These are phyloP conservation scores for Neonectria coccinea DNA, from an alignment of 2,329 filamentous ascomycete species.

Conservation along the genomic window DNA sequence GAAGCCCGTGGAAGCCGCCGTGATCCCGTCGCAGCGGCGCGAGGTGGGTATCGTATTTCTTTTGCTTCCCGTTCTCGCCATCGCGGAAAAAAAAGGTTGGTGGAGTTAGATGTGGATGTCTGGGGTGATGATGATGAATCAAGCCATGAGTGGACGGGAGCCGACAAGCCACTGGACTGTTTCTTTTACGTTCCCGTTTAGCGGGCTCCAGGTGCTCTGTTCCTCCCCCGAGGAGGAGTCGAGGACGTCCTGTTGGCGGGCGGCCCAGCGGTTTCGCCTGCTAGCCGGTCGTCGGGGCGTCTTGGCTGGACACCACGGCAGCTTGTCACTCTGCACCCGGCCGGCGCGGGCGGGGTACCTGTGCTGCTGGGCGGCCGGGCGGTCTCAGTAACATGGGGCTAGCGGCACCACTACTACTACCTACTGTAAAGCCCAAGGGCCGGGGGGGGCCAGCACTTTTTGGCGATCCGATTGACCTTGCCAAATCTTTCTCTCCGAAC, in stretches of 20 bases:
- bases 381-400: slow-evolving; percentile 43
- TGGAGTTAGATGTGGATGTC: slow-evolving; percentile 19
- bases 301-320: slow-evolving; percentile 18
- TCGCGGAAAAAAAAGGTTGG: slow-evolving; percentile 4
- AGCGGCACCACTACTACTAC: slow-evolving; percentile 31
- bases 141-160: background rate
- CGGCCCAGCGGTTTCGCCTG: slow-evolving; percentile 29
- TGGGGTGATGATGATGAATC: slow-evolving; percentile 31
- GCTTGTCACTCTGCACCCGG: slow-evolving; percentile 40
- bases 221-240: background rate
- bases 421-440: slow-evolving; percentile 33
- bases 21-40: slow-evolving; percentile 11
- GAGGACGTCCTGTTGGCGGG: slow-evolving; percentile 4
- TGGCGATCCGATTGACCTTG: slow-evolving; percentile 46
- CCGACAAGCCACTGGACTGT: background rate
- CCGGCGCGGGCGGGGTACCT: slow-evolving; percentile 38
- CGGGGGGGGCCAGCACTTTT: slow-evolving; percentile 45
- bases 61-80: background rate
- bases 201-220: slow-evolving; percentile 17
- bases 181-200: slow-evolving; percentile 1
- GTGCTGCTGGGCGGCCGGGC: slow-evolving; percentile 22
- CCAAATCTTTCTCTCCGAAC: slow-evolving; percentile 49
- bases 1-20: slow-evolving; percentile 19
- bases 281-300: slow-evolving; percentile 36
- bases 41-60: slow-evolving; percentile 6